These are phyloP conservation scores for Plantago coronopus DNA, from an alignment of 305 asterid species.

Conservation along the genomic window DNA sequence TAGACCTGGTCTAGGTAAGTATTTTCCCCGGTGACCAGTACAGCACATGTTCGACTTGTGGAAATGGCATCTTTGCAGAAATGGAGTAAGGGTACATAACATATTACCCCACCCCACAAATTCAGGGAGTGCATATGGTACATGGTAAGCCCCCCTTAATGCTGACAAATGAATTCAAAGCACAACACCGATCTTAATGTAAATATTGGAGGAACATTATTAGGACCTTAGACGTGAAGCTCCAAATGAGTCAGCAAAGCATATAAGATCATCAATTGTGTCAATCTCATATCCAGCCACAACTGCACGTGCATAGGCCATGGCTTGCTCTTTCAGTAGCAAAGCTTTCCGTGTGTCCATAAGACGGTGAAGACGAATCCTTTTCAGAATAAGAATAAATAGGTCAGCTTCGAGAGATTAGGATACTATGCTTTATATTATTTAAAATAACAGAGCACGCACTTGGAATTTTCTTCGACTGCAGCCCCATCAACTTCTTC, in stretches of 20 bases:
- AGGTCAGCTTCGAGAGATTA: conserved; percentile 17
- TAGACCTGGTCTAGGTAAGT: too few relatives aligned
- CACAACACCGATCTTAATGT: too few relatives aligned
- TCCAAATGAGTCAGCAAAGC: conserved; percentile 72
- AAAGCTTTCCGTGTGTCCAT: conserved; percentile 73
- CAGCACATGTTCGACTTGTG: too few relatives aligned
- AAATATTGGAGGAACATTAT: neutral
- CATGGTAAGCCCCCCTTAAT: too few relatives aligned
- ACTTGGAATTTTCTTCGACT: conserved; percentile 71
- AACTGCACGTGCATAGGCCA: conserved; percentile 89
- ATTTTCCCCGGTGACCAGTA: too few relatives aligned
- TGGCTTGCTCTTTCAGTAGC: conserved; percentile 82
- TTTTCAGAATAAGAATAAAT: conserved; percentile 26
- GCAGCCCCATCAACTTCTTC: conserved; percentile 46
- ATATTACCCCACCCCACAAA: too few relatives aligned
- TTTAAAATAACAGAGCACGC: conserved; percentile 22
- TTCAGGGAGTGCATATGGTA: too few relatives aligned
- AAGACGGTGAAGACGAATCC: conserved; percentile 62
- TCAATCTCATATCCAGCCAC: conserved; percentile 85
- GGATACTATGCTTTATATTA: neutral
- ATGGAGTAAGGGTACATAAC: too few relatives aligned
- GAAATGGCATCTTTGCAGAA: too few relatives aligned
- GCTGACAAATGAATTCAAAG: too few relatives aligned
- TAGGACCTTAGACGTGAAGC: conserved; percentile 73
- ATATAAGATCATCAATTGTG: conserved; percentile 57